These are phyloP conservation scores for Hirschioporus abietinus DNA, from an alignment of 768 basidiomycete genomes.

Conservation along the genomic window DNA sequence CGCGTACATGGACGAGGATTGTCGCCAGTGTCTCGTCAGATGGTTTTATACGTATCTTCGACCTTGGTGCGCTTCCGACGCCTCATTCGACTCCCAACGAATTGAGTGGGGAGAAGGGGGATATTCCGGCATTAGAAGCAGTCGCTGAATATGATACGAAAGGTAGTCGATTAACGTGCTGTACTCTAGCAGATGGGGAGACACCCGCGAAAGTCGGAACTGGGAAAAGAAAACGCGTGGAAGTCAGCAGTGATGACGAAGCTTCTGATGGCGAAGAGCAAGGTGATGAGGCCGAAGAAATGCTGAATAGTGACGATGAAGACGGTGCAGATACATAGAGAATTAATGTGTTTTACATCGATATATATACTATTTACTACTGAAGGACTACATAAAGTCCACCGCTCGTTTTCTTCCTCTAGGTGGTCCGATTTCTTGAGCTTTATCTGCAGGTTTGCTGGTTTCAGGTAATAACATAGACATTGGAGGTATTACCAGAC, in stretches of 20 bases:
- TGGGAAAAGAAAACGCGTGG: slow-evolving; percentile 34
- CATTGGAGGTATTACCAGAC: slow-evolving; percentile 17
- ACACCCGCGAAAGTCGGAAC: slow-evolving; percentile 17
- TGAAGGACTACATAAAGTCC: slow-evolving; percentile 59
- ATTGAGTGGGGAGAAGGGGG: slow-evolving; percentile 12
- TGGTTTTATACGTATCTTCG: slow-evolving; percentile 75
- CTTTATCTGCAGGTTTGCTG: not conserved
- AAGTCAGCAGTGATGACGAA: slow-evolving; percentile 12
- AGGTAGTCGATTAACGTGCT: slow-evolving; percentile 79
- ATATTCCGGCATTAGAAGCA: slow-evolving; percentile 39
- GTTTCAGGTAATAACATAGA: not conserved
- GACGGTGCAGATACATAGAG: slow-evolving; percentile 13
- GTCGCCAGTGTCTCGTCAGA: slow-evolving; percentile 85
- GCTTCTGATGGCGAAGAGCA: slow-evolving; percentile 23
- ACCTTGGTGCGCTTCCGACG: slow-evolving; percentile 49
- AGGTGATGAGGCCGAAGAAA: slow-evolving; percentile 28
- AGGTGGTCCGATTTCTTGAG: slow-evolving; percentile 17
- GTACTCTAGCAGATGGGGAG: slow-evolving; percentile 49
- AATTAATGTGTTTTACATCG: not conserved
- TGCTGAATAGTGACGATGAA: slow-evolving; percentile 28
- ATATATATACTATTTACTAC: slow-evolving; percentile 4
- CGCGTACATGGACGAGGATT: slow-evolving; percentile 47
- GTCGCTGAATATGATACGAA: slow-evolving; percentile 75
- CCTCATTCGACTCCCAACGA: not conserved
- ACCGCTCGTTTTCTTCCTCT: slow-evolving; percentile 65